Conservation (phyloP, 2,329 filamentous ascomycete species). For the Seiridium unicorne region DNA sequence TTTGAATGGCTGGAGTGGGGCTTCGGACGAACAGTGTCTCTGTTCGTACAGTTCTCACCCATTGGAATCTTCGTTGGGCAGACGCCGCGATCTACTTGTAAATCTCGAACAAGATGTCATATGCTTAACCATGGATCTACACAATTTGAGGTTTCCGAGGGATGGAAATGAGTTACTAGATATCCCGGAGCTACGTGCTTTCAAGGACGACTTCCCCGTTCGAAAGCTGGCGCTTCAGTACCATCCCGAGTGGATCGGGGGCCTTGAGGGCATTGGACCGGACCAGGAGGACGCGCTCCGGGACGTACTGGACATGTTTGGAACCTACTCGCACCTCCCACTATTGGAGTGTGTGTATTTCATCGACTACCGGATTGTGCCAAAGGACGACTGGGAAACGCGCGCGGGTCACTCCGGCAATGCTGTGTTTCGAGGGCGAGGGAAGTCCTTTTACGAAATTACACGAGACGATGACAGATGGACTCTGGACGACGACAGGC, state of each 20-base stretch:
- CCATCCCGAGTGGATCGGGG: neutral
- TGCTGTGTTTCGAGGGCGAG: neutral
- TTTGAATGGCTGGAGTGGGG: neutral
- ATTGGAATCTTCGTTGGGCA: neutral
- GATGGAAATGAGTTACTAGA: constrained; percentile 3
- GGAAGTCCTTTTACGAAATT: constrained; percentile 1
- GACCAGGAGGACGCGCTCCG: neutral
- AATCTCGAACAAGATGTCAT: constrained; percentile 7
- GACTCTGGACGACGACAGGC: neutral
- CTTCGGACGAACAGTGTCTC: neutral
- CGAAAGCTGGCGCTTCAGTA: neutral
- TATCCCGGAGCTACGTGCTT: neutral
- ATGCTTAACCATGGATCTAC: neutral
- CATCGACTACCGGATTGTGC: constrained; percentile 4
- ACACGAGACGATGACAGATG: neutral
- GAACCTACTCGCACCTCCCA: neutral
- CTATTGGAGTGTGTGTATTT: constrained; percentile 3
- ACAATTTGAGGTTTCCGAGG: neutral
- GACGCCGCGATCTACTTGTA: neutral
- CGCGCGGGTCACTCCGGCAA: neutral
- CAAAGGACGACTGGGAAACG: neutral
- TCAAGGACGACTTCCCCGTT: neutral
- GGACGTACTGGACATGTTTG: neutral
- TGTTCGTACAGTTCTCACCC: neutral
- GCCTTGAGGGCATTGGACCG: neutral